A percentile compares a stretch with the other conserved stretches of the same genome.
Evolutionary conservation across 441 rosid species (phyloP).

Genomic region (Euphorbia schlechtendalii): DNA sequence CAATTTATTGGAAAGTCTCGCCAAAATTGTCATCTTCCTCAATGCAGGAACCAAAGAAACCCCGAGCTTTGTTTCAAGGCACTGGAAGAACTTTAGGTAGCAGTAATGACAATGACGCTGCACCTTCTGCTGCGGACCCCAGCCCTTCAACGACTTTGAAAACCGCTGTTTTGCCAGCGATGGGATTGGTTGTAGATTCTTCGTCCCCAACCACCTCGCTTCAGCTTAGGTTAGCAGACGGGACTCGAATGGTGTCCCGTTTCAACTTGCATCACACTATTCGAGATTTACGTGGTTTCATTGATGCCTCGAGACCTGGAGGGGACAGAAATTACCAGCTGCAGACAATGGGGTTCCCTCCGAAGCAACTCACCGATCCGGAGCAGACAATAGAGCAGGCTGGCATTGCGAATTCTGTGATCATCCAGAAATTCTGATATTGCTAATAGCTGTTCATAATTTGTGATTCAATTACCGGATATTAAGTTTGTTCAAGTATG

Average conservation of each 20-base stretch:
- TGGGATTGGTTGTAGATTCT: slow-evolving; percentile 47
- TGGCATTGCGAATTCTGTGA: slow-evolving; percentile 84
- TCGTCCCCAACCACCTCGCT: slow-evolving; percentile 65
- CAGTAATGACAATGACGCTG: slow-evolving; percentile 26
- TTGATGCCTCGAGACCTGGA: slow-evolving; percentile 72
- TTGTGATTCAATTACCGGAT: background rate
- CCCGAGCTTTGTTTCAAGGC: slow-evolving; percentile 57
- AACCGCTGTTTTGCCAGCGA: slow-evolving; percentile 37
- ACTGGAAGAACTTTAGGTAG: slow-evolving; percentile 79
- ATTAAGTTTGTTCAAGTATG: background rate
- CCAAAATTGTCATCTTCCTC: background rate
- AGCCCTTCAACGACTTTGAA: slow-evolving; percentile 25
- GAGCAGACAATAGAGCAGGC: slow-evolving; percentile 71
- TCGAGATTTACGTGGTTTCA: slow-evolving; percentile 53
- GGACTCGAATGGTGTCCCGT: slow-evolving; percentile 65
- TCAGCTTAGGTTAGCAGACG: slow-evolving; percentile 85
- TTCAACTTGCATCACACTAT: slow-evolving; percentile 73
- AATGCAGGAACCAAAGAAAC: slow-evolving; percentile 59
- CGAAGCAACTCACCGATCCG: slow-evolving; percentile 52
- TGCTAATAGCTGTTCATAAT: background rate
- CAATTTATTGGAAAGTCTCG: background rate
- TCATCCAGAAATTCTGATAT: slow-evolving; percentile 65
- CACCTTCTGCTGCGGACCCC: slow-evolving; percentile 22
- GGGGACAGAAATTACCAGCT: slow-evolving; percentile 54
- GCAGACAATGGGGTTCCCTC: slow-evolving; percentile 93